phyloP scores from a whole-genome alignment of 257 asterid genomes.

The Solanum chaucha region DNA sequence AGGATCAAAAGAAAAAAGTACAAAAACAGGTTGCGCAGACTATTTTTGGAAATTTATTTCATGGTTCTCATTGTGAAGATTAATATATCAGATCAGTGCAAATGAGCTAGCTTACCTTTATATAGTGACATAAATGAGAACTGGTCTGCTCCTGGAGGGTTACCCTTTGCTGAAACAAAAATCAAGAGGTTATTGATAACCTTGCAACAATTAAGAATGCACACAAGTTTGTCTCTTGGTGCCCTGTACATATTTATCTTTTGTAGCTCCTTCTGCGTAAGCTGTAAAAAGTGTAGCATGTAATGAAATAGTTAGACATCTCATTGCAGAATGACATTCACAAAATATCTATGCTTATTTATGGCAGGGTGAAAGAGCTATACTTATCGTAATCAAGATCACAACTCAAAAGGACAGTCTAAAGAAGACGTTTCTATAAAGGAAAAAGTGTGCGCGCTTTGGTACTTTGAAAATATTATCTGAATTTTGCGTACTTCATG shows the following conservation, averaged over 20 bases:
- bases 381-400: background rate
- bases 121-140: conserved; percentile 72
- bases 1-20: conserved; percentile 3
- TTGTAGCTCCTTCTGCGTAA: conserved; percentile 90
- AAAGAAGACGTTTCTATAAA: background rate
- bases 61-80: no score
- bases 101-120: conserved; percentile 50
- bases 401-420: background rate
- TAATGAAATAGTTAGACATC: background rate
- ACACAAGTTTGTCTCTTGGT: conserved; percentile 91
- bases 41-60: no score
- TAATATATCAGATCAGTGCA: background rate
- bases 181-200: conserved; percentile 80
- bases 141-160: conserved; percentile 98
- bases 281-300: conserved; percentile 33
- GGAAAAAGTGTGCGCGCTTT: background rate
- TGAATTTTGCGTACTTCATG: background rate
- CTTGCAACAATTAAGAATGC: conserved; percentile 87
- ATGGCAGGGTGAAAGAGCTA: background rate
- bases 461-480: background rate
- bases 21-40: no score
- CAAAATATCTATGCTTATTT: background rate
- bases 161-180: conserved; percentile 57
- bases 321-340: background rate
- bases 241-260: conserved; percentile 95